Evolutionary conservation across 352 stramenopile genomes (phyloP).

Genomic region (Stramenopiles sp.): DNA sequence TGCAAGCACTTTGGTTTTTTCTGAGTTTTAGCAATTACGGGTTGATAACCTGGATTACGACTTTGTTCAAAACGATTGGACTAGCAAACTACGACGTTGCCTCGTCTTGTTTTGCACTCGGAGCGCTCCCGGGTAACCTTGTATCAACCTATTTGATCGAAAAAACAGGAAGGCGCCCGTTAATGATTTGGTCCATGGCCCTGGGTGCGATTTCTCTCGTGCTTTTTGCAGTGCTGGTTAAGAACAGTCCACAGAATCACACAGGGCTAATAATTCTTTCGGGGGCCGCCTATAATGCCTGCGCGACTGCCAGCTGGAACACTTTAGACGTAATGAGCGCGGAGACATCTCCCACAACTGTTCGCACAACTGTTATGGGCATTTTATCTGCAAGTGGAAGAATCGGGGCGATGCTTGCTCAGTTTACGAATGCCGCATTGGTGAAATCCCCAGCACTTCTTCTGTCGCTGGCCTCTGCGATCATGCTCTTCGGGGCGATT

Average conservation of each 20-base stretch:
- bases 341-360: slow-evolving; percentile 59
- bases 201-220: slow-evolving; percentile 39
- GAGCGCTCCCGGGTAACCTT: slow-evolving; percentile 69
- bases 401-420: slow-evolving; percentile 59
- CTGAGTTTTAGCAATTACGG: slow-evolving; percentile 71
- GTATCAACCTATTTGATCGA: slow-evolving; percentile 33
- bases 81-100: slow-evolving; percentile 70
- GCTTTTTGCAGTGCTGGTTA: slow-evolving; percentile 56
- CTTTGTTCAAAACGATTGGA: slow-evolving; percentile 55
- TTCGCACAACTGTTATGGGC: slow-evolving; percentile 63
- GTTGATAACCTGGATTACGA: slow-evolving; percentile 77
- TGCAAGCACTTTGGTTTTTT: slow-evolving; percentile 40
- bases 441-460: slow-evolving; percentile 53
- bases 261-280: slow-evolving; percentile 47
- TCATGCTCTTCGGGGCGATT: slow-evolving; percentile 47
- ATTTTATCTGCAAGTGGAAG: slow-evolving; percentile 59
- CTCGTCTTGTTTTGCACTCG: slow-evolving; percentile 64
- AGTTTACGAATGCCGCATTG: slow-evolving; percentile 66
- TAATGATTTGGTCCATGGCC: slow-evolving; percentile 44
- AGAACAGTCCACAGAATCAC: slow-evolving; percentile 30
- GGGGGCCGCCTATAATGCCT: slow-evolving; percentile 70
- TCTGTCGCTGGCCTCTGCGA: slow-evolving; percentile 43
- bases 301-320: slow-evolving; percentile 66
- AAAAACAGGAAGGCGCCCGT: not conserved
- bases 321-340: slow-evolving; percentile 60